Evolutionary conservation across 257 asterid species (phyloP).

Genomic region (Rauvolfia tetraphylla): DNA sequence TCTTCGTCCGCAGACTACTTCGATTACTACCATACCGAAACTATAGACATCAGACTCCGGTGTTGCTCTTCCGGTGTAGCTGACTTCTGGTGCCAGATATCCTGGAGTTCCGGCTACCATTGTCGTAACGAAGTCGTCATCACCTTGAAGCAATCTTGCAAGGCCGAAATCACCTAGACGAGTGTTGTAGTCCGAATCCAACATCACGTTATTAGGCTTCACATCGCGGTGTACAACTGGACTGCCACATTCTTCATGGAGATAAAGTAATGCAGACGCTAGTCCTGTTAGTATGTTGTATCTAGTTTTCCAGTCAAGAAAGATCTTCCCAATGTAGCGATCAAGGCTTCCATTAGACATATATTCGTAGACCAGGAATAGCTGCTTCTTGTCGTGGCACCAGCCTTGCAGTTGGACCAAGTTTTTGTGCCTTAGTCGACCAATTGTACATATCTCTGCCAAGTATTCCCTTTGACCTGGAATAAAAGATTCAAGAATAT

Average conservation of each 20-base stretch:
- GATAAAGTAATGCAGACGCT: constrained; percentile 59
- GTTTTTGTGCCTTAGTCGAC: constrained; percentile 59
- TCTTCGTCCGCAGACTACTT: constrained; percentile 56
- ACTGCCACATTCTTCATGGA: constrained; percentile 62
- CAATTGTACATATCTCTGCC: constrained; percentile 76
- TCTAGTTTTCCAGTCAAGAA: constrained; percentile 52
- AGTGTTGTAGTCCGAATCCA: constrained; percentile 45
- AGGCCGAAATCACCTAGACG: constrained; percentile 67
- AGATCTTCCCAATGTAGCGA: constrained; percentile 48
- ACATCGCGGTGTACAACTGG: constrained; percentile 64
- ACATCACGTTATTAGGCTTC: constrained; percentile 73
- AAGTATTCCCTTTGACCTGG: constrained; percentile 58
- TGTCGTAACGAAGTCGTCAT: constrained; percentile 39
- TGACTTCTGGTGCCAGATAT: constrained; percentile 60
- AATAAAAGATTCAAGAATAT: constrained; percentile 32
- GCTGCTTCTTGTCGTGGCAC: constrained; percentile 57
- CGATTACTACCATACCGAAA: constrained; percentile 62
- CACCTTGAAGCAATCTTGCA: constrained; percentile 43
- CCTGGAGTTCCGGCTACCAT: constrained; percentile 71
- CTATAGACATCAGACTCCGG: constrained; percentile 63
- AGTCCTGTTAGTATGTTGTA: constrained; percentile 44
- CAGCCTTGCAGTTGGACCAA: constrained; percentile 62
- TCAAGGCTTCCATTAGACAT: constrained; percentile 75
- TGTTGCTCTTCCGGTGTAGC: constrained; percentile 52
- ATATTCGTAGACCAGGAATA: constrained; percentile 53